Evolutionary conservation across 2,329 filamentous ascomycete genomes (phyloP).

Genomic region (Hymenoscyphus fructigenus): DNA sequence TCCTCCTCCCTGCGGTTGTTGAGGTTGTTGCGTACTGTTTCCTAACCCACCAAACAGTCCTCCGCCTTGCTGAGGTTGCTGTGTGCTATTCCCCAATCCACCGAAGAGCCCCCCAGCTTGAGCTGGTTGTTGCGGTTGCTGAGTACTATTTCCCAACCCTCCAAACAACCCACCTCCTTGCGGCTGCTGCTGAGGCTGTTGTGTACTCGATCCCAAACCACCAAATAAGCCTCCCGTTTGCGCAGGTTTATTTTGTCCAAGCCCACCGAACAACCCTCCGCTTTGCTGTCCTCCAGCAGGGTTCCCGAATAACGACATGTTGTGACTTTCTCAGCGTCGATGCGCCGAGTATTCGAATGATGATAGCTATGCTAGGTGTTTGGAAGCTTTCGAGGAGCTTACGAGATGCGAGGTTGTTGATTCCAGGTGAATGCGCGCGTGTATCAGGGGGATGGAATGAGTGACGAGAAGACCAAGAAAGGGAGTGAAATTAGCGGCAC

Average conservation of each 20-base stretch:
- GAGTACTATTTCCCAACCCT: conserved; percentile 33
- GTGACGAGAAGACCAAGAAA: neutral
- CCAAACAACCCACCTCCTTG: conserved; percentile 42
- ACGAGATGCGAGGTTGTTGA: neutral
- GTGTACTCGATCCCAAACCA: conserved; percentile 18
- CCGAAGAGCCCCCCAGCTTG: conserved; percentile 27
- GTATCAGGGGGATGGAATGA: neutral
- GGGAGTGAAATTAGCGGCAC: neutral
- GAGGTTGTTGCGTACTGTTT: conserved; percentile 26
- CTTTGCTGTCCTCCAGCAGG: conserved; percentile 18
- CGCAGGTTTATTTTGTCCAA: conserved; percentile 34
- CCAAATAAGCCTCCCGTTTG: conserved; percentile 23
- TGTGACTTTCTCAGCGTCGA: neutral
- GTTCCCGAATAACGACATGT: conserved; percentile 18
- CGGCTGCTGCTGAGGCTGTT: conserved; percentile 21
- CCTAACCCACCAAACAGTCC: conserved; percentile 22
- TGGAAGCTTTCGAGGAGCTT: neutral
- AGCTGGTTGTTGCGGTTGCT: conserved; percentile 28
- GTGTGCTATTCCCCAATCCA: conserved; percentile 16
- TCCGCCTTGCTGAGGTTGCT: conserved; percentile 22
- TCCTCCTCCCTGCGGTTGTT: conserved; percentile 35
- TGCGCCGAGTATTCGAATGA: conserved; percentile 2
- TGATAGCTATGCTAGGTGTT: neutral
- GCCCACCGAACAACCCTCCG: conserved; percentile 11
- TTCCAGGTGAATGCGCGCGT: neutral